A percentile compares a stretch with the other conserved stretches of the same genome.
These are phyloP conservation scores for Carnegiea gigantea DNA, from an alignment of 179 eudicot species.

Conservation along the genomic window DNA sequence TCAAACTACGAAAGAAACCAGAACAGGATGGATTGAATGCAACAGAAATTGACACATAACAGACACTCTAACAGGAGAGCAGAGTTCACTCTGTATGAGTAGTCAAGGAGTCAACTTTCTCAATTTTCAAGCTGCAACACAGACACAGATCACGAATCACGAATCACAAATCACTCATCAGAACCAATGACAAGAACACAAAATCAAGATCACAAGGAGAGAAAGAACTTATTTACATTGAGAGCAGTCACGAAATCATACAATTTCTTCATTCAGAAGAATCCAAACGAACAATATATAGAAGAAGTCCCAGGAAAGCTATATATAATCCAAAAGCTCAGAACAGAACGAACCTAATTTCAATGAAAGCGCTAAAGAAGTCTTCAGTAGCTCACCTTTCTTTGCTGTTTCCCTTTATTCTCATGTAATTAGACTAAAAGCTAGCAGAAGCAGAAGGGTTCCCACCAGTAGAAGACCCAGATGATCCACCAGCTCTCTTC, in stretches of 20 bases:
- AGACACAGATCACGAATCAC: not conserved
- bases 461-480: not conserved
- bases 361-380: not conserved
- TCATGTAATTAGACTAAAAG: not conserved
- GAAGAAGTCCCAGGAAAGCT: not conserved
- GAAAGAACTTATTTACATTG: not conserved
- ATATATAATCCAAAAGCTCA: constrained; percentile 1
- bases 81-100: not conserved
- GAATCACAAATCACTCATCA: not conserved
- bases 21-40: not conserved
- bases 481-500: constrained; percentile 30
- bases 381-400: constrained; percentile 4
- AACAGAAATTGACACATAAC: not conserved
- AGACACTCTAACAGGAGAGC: not conserved
- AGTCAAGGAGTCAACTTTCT: not conserved
- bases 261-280: not conserved
- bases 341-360: not conserved
- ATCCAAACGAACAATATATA: not conserved
- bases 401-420: not conserved
- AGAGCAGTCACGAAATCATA: not conserved
- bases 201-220: not conserved
- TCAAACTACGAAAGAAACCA: not conserved
- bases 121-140: not conserved
- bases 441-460: not conserved
- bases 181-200: not conserved